These are phyloP conservation scores for Physcomitrium patens DNA, from an alignment of 225 moss, liverwort and hornwort species.

Conservation along the genomic window DNA sequence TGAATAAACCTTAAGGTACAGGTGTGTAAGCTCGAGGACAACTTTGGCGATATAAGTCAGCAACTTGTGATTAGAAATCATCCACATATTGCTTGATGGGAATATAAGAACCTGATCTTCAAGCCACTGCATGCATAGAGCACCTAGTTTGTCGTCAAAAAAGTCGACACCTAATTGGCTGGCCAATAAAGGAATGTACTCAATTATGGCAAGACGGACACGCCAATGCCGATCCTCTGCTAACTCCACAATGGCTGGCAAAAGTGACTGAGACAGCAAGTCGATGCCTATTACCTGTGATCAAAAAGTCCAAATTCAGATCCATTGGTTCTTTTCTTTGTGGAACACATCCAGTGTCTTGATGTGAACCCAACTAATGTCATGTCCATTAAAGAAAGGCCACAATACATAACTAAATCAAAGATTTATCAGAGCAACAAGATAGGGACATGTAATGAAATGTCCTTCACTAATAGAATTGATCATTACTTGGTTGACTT, in stretches of 20 bases:
- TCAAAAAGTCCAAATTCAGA: constrained; percentile 19
- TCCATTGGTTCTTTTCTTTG: background rate
- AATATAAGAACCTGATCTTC: constrained; percentile 71
- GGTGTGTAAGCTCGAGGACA: background rate
- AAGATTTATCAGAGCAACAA: background rate
- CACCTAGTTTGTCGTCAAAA: constrained; percentile 95
- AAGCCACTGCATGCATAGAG: constrained; percentile 99
- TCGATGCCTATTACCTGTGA: constrained; percentile 97
- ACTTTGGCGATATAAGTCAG: background rate
- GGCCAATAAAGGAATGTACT: constrained; percentile 93
- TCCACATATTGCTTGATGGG: constrained; percentile 8
- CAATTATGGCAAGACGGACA: constrained; percentile 94
- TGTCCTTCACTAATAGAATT: background rate
- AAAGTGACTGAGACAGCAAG: constrained; percentile 88
- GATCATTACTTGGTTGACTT: constrained; percentile 85
- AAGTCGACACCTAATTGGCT: constrained; percentile 97
- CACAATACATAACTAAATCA: background rate
- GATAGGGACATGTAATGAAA: constrained; percentile 5
- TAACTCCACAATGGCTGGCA: constrained; percentile 98
- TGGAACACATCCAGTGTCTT: background rate
- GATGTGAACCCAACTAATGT: constrained; percentile 3
- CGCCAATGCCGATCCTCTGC: constrained; percentile 98
- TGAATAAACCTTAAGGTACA: background rate
- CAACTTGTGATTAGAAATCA: background rate
- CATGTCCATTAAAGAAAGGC: constrained; percentile 2